Base-by-base conservation (phyloP, 306 rosid genomes). In the Dalbergia cultrata region DNA sequence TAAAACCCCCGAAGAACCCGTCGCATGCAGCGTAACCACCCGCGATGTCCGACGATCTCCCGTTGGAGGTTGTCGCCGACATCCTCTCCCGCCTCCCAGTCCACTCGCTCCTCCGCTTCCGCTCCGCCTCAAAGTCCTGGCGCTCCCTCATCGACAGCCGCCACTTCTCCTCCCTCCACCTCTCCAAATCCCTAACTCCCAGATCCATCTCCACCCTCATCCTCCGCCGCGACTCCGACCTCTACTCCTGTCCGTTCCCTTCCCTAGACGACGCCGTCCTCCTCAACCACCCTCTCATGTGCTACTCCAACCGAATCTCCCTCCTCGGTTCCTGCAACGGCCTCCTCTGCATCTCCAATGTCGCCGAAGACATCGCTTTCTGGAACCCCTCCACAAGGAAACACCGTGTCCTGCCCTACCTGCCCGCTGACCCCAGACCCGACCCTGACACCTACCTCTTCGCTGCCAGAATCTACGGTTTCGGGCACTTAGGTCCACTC, bases 211-310 rank as follows among this genome's bases (percentile, higher is more conserved):
- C 70, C 69, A 47, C 13, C 21, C 62, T 93, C 67, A 74, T 91
- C 57, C 74, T 91, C 83, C 78, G 91, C 0, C 57, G 67, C 35
- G 80, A 70, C 0, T 78, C 88, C 0, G 90, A 87, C 9, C 93
- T 93, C 41, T 88, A 67, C 62, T 7, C 21, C 9, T 39, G 80
- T 33, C 63, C 75, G 76, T 83, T 86, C 70, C 86, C 79, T 3
- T 8, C 70, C 3, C 67, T 85, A 18, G 12, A 78, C 69, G 7
- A 33, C 13, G 79, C 85, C 21, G 84, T 69, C 7, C 85, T 58
- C 62, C 85, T 91, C 54, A 72, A 68, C 41, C 98, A 94, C 75
- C 98, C 97, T 6, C 88, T 94, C 39, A 94, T 94, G 97, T 92
- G 96, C 9, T 94, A 94, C 89, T 84, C 91, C 83, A 88, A 87